Conservation (phyloP, 306 rosid genomes). For the Ormosia emarginata region DNA sequence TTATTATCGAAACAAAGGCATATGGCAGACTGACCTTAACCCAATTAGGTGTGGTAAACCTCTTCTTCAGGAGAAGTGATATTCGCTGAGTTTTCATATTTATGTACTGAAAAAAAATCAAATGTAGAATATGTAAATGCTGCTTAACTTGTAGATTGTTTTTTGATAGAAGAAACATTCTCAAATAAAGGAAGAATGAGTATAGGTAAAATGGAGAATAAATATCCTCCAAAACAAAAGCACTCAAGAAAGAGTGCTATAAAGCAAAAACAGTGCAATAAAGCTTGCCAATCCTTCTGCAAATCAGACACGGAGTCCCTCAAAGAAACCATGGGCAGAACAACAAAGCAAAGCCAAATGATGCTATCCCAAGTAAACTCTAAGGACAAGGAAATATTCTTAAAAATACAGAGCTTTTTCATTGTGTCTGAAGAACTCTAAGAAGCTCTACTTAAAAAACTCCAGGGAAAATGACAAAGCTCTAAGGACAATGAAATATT, state of each 20-base stretch:
- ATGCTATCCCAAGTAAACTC: neutral
- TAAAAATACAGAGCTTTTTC: no score
- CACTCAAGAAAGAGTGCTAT: neutral
- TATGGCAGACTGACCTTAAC: conserved; percentile 59
- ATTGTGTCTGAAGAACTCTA: no score
- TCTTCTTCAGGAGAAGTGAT: conserved; percentile 73
- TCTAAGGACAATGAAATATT: no score
- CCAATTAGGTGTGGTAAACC: conserved; percentile 89
- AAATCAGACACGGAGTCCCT: neutral
- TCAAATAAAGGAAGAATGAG: neutral
- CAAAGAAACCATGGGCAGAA: neutral
- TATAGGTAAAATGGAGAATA: neutral
- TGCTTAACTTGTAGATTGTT: neutral
- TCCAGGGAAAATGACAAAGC: no score
- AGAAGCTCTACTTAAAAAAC: no score
- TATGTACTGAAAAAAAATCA: conserved; percentile 57
- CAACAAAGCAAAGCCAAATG: neutral
- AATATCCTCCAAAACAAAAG: neutral
- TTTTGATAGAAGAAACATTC: neutral
- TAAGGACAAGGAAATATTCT: neutral
- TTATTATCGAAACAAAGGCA: neutral
- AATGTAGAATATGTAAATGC: conserved; percentile 8
- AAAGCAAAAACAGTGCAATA: neutral
- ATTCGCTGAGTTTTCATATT: conserved; percentile 72
- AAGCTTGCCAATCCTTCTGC: neutral